A percentile compares a stretch with the other conserved stretches of the same genome.
Conservation (phyloP, 2,329 filamentous ascomycete species). For the Fonsecaea erecta region DNA sequence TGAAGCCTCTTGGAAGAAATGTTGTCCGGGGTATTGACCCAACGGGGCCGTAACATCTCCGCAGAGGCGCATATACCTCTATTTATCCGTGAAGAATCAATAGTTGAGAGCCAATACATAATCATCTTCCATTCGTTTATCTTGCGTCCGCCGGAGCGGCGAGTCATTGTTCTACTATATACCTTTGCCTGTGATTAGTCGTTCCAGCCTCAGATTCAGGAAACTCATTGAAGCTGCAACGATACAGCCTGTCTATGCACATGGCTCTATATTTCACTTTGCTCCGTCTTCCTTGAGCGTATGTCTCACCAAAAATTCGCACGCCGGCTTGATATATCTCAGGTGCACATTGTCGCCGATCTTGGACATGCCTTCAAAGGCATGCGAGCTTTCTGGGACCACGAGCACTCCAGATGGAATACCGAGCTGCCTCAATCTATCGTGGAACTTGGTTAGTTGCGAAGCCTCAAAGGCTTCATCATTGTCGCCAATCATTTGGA, state of each 20-base stretch:
- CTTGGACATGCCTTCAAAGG: conserved; percentile 1
- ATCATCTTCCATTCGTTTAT: too few species aligned
- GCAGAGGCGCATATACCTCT: too few species aligned
- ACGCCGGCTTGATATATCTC: conserved; percentile 4
- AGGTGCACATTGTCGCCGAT: conserved; percentile 5
- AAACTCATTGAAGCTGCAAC: background rate
- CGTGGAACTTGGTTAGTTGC: background rate
- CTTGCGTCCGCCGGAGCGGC: background rate
- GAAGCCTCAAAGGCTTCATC: conserved; percentile 2
- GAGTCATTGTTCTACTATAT: background rate
- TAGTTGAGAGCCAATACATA: too few species aligned
- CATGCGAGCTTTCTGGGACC: conserved; percentile 2
- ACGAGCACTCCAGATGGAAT: conserved; percentile 6
- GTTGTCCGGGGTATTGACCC: too few species aligned
- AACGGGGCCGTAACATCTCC: too few species aligned
- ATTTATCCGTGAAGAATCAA: too few species aligned
- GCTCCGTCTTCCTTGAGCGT: too few species aligned
- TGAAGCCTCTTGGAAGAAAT: too few species aligned
- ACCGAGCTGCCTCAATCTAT: background rate
- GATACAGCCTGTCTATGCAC: background rate
- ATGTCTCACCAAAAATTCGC: background rate
- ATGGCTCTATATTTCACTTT: background rate
- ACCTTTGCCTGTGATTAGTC: background rate
- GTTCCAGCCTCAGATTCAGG: too few species aligned
- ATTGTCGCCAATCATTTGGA: conserved; percentile 6